Evolutionary conservation across 192 early-diverging fungal genomes (phyloP), one percentile per base, ranked within the genome.

Genomic region (Mortierella alpina): DNA sequence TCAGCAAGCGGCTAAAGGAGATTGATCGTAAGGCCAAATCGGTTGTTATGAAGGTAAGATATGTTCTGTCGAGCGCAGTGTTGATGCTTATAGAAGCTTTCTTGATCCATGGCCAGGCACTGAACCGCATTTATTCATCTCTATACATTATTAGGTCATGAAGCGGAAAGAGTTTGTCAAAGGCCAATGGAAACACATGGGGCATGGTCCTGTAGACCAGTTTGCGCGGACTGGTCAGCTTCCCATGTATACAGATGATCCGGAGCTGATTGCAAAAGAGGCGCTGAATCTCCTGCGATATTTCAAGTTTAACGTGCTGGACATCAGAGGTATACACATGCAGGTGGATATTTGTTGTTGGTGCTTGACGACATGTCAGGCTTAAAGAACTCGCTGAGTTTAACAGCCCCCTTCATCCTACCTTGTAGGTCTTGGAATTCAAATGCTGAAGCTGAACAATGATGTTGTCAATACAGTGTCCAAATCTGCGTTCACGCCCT

Each of bases 31-130:
- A 83, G 47, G 94, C 89, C 4, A 83, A 83, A 17, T 82, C 84
- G 6, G 84, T 97, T 5, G 92, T 93, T 6, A 59, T 98, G 10
- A 95, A 93, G 72, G 85, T 88, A 84, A 55, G 41, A 31, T 31
- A 31, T 31, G 31, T 31, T 31, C 31, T 31, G 31, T 31, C 31
- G 31, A 9, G 50, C 50, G 2, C 7, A 55, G 23, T 9, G 23
- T 8, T 6, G 18, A 22, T 22, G 17, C 3, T 15, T 11, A 17
- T 11, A 17, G 17, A 2, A 51, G 50, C 17, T 4, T 4, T 51
- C 13, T 51, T 17, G 17, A 51, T 15, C 50, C 17, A 31, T 17
- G 50, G 17, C 40, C n/a, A 10, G 1, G 58, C 58, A 2, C 6
- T 42, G 11, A 41, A 1, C 31, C n/a, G 6, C 13, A 1, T 0